phyloP scores from a whole-genome alignment of 495 filamentous ascomycete genomes.

The Podospora comata region DNA sequence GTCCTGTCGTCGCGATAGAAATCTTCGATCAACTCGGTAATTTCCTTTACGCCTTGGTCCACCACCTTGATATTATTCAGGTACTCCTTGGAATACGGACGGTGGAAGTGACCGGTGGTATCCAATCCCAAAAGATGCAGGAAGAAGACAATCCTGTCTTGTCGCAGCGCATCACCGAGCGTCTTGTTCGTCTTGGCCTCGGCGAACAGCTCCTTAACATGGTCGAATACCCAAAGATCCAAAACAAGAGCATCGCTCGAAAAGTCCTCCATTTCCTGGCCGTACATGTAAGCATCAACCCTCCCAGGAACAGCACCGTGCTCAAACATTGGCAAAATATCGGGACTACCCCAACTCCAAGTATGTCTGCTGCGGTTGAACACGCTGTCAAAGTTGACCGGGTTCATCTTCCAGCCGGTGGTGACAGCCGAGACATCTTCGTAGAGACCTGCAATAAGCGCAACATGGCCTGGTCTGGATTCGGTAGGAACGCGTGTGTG shows the following conservation, averaged over 20 bases:
- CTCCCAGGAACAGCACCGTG: slow-evolving; percentile 84
- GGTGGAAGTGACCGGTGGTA: slow-evolving; percentile 81
- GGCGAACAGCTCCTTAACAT: slow-evolving; percentile 80
- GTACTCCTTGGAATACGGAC: slow-evolving; percentile 95
- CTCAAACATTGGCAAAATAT: slow-evolving; percentile 97
- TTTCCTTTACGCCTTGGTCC: slow-evolving; percentile 80
- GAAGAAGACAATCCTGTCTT: slow-evolving; percentile 94
- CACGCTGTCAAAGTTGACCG: slow-evolving; percentile 97
- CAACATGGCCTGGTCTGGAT: slow-evolving; percentile 95
- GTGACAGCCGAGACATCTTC: slow-evolving; percentile 98
- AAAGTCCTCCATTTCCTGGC: slow-evolving; percentile 84
- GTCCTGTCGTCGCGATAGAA: slow-evolving; percentile 94
- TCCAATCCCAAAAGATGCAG: slow-evolving; percentile 95
- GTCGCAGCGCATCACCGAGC: slow-evolving; percentile 66
- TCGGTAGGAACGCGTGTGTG: slow-evolving; percentile 98
- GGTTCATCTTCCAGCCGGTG: slow-evolving; percentile 98
- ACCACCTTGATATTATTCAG: slow-evolving; percentile 92
- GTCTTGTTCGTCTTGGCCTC: slow-evolving; percentile 73
- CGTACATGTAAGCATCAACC: slow-evolving; percentile 81
- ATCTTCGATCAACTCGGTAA: slow-evolving; percentile 74
- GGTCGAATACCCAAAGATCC: slow-evolving; percentile 95
- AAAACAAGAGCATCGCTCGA: slow-evolving; percentile 73
- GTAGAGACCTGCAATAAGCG: slow-evolving; percentile 94
- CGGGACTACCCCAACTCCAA: slow-evolving; percentile 98
- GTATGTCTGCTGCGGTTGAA: slow-evolving; percentile 97